Percentiles rank a stretch among this genome's conserved stretches.
These are phyloP conservation scores for Blastocystis sp. DNA, from an alignment of 352 stramenopile species.

Conservation along the genomic window DNA sequence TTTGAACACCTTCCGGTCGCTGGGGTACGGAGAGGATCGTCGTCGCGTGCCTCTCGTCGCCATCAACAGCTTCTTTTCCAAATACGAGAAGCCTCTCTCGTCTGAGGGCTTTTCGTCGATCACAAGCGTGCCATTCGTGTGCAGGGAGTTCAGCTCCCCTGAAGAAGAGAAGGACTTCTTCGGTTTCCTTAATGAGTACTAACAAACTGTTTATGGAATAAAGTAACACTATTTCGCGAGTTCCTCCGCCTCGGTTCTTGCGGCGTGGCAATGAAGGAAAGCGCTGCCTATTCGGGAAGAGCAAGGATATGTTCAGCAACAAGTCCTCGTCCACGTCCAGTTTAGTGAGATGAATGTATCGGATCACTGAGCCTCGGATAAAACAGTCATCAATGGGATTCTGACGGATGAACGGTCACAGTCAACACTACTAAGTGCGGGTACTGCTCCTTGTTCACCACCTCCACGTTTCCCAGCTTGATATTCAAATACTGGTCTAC, in stretches of 20 bases:
- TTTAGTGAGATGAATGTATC: conserved; percentile 96
- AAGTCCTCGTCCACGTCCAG: conserved; percentile 94
- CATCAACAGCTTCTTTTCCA: conserved; percentile 87
- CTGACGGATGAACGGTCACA: conserved; percentile 76
- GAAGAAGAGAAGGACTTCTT: conserved; percentile 57
- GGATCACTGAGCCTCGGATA: conserved; percentile 93
- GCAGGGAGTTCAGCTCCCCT: not conserved
- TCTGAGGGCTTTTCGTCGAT: conserved; percentile 82
- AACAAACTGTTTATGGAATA: not conserved
- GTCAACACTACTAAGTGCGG: conserved; percentile 87
- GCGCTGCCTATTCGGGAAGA: conserved; percentile 3
- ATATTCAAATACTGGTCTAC: conserved; percentile 99
- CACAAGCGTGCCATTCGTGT: conserved; percentile 80
- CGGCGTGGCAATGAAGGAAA: conserved; percentile 25
- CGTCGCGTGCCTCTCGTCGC: conserved; percentile 81
- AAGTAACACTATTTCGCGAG: not conserved
- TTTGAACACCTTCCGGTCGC: conserved; percentile 83
- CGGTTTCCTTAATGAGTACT: not conserved
- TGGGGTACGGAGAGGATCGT: conserved; percentile 76
- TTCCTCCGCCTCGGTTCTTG: conserved; percentile 7
- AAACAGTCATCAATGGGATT: conserved; percentile 97
- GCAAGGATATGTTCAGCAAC: conserved; percentile 78
- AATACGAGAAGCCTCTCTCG: conserved; percentile 79
- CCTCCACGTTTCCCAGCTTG: conserved; percentile 92
- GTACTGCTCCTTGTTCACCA: conserved; percentile 93